Evolutionary conservation across 257 asterid genomes (phyloP).

Genomic region (Scutellaria minor): DNA sequence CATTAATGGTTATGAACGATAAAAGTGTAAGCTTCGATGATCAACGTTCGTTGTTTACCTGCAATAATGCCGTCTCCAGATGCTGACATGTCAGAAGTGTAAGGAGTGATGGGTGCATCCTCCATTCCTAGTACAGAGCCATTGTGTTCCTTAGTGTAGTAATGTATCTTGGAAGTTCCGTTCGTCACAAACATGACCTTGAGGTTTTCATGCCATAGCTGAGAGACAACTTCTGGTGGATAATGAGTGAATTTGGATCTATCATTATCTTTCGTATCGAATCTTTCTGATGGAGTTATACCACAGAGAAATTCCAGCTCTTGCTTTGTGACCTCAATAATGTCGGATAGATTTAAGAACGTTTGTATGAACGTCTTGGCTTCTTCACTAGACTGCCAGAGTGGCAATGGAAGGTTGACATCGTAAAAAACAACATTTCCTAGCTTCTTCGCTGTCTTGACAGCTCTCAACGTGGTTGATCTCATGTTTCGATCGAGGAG

Average conservation of each 20-base stretch:
- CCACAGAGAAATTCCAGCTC: constrained; percentile 93
- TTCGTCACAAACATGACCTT: constrained; percentile 89
- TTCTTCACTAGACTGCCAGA: constrained; percentile 80
- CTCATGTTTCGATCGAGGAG: constrained; percentile 79
- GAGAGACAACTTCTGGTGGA: constrained; percentile 72
- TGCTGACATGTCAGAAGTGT: constrained; percentile 89
- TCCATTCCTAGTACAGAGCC: constrained; percentile 88
- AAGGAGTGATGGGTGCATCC: constrained; percentile 89
- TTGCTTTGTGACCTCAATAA: constrained; percentile 90
- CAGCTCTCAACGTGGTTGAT: constrained; percentile 69
- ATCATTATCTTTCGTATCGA: constrained; percentile 69
- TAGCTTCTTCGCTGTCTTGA: constrained; percentile 67
- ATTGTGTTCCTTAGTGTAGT: constrained; percentile 79
- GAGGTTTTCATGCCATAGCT: constrained; percentile 85
- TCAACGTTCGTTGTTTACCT: constrained; percentile 51
- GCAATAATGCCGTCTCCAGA: constrained; percentile 94
- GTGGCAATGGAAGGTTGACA: constrained; percentile 85
- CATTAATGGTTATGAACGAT: constrained; percentile 2
- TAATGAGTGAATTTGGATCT: constrained; percentile 80
- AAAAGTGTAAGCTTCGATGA: neutral
- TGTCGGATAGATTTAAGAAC: constrained; percentile 79
- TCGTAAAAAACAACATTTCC: constrained; percentile 80
- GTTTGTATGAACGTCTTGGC: constrained; percentile 62
- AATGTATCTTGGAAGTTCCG: constrained; percentile 95
- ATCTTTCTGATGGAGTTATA: constrained; percentile 63